Evolutionary conservation across 2,329 filamentous ascomycete species (phyloP).

Genomic region (Neonectria neomacrospora): DNA sequence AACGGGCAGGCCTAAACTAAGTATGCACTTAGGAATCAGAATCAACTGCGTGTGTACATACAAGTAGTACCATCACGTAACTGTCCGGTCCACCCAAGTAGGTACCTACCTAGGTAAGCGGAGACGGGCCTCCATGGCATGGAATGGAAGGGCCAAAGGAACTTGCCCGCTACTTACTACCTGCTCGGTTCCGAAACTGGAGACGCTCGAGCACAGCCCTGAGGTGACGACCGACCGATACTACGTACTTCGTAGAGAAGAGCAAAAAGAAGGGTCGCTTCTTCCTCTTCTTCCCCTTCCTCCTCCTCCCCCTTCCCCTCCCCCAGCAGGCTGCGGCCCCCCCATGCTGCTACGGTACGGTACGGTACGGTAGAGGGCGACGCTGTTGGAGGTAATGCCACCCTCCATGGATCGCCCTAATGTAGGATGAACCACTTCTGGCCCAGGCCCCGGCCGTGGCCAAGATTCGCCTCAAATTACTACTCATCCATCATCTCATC

Average conservation of each 20-base stretch:
- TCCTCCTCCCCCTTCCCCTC: conserved; percentile 7
- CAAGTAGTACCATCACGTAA: too few relatives aligned
- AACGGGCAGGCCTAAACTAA: too few relatives aligned
- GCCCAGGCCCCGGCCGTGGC: conserved; percentile 42
- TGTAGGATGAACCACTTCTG: conserved; percentile 48
- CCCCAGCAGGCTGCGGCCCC: conserved; percentile 35
- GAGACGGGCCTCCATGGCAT: too few relatives aligned
- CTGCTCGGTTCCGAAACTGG: too few relatives aligned
- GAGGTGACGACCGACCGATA: too few relatives aligned
- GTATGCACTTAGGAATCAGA: too few relatives aligned
- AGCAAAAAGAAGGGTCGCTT: conserved; percentile 40
- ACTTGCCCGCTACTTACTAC: too few relatives aligned
- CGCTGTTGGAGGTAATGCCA: conserved; percentile 44
- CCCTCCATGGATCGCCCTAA: conserved; percentile 49
- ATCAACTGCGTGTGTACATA: too few relatives aligned
- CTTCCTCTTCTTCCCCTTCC: background rate
- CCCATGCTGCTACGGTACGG: conserved; percentile 38
- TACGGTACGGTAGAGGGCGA: conserved; percentile 40
- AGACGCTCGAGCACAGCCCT: too few relatives aligned
- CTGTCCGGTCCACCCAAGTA: background rate
- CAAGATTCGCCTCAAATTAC: conserved; percentile 46
- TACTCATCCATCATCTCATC: conserved; percentile 40
- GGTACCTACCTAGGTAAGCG: too few relatives aligned
- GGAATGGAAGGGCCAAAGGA: background rate
- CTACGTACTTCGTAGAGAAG: too few relatives aligned